Percentiles rank a stretch among this genome's conserved stretches.
Evolutionary conservation across 306 rosid species (phyloP).

Genomic region (Malus domestica): ASM211411v1 NC_041796.1:5746501-5747000

Average conservation of each 20-base stretch:
- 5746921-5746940: not conserved
- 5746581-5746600: not conserved
- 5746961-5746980: constrained; percentile 31
- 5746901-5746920: not conserved
- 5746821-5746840: not conserved
- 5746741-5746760: not conserved
- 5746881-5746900: not conserved
- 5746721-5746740: not conserved
- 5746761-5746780: not conserved
- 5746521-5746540: not conserved
- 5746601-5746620: not conserved
- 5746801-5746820: not conserved
- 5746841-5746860: not conserved
- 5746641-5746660: not conserved
- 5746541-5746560: constrained; percentile 1
- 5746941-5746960: constrained; percentile 12
- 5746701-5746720: not conserved
- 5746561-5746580: not conserved
- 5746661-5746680: not conserved
- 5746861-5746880: not conserved
- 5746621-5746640: not conserved
- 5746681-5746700: not conserved
- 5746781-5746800: not conserved
- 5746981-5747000: constrained; percentile 89
- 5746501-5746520: constrained; percentile 82